These are phyloP conservation scores for Asterionellopsis glacialis DNA, from an alignment of 108 stramenopile genomes.

Conservation along the genomic window DNA sequence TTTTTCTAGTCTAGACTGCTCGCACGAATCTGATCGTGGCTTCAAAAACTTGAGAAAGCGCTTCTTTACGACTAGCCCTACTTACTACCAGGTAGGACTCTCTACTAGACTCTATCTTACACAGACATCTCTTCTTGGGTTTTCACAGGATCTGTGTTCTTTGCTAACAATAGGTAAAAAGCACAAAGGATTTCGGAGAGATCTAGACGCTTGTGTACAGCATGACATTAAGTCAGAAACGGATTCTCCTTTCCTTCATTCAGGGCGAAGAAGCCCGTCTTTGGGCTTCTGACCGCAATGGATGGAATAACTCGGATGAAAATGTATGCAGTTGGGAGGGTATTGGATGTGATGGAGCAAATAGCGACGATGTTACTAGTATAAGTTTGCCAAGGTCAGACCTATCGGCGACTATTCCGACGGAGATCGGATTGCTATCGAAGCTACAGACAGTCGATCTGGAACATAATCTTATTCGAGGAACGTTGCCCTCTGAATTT, in stretches of 20 bases:
- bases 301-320: constrained; percentile 14
- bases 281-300: constrained; percentile 14
- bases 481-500: constrained; percentile 31
- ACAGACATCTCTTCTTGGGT: no score
- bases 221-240: no score
- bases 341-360: constrained; percentile 21
- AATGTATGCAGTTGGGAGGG: constrained; percentile 43
- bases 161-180: no score
- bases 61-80: no score
- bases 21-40: no score
- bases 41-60: no score
- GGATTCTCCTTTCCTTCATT: constrained; percentile 9
- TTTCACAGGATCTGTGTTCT: no score
- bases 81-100: no score
- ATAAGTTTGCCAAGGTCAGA: constrained; percentile 22
- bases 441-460: constrained; percentile 23
- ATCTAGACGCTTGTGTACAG: no score
- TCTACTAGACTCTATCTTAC: no score
- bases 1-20: no score
- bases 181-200: no score
- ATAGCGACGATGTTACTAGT: constrained; percentile 14
- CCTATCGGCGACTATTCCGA: constrained; percentile 36
- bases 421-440: constrained; percentile 20
- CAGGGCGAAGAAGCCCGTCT: constrained; percentile 23
- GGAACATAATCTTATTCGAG: constrained; percentile 27